A percentile compares a stretch with the other conserved stretches of the same genome.
Conservation (phyloP, 768 basidiomycete species). For the Phanerochaete carnosa region DNA sequence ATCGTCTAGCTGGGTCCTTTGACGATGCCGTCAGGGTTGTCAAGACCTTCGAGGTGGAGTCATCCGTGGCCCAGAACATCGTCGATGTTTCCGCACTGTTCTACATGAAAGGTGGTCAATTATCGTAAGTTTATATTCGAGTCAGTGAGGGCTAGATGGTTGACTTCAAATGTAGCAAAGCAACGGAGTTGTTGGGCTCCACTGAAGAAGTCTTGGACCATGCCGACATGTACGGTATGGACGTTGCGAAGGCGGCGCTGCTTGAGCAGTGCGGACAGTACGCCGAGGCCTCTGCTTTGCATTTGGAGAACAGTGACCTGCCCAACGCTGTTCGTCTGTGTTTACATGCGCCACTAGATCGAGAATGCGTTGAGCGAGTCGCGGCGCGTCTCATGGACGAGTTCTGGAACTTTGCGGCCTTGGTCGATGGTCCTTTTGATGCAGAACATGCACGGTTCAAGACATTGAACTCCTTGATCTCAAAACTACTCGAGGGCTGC, state of each 20-base stretch:
- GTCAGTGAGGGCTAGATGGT: background rate
- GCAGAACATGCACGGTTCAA: background rate
- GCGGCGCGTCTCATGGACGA: constrained; percentile 36
- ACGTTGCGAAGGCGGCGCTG: constrained; percentile 43
- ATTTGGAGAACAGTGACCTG: constrained; percentile 37
- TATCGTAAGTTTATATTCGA: constrained; percentile 27
- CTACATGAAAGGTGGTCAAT: constrained; percentile 33
- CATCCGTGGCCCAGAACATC: constrained; percentile 36
- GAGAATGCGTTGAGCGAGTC: constrained; percentile 32
- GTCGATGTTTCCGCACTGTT: constrained; percentile 11
- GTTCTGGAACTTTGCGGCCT: background rate
- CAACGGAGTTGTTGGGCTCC: constrained; percentile 41
- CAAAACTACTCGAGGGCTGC: background rate
- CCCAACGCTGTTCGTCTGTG: constrained; percentile 44
- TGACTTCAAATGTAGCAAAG: constrained; percentile 34
- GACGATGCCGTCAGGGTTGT: constrained; percentile 52
- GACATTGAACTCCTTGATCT: background rate
- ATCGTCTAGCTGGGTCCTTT: constrained; percentile 44
- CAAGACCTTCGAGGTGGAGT: constrained; percentile 24
- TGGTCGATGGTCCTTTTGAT: background rate
- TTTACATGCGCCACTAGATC: constrained; percentile 30
- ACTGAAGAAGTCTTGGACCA: constrained; percentile 53
- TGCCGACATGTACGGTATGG: constrained; percentile 49
- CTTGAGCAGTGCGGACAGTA: constrained; percentile 38
- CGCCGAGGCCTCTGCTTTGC: constrained; percentile 50